These are phyloP conservation scores for Garcia nutans DNA, from an alignment of 345 rosid species.

Conservation along the genomic window DNA sequence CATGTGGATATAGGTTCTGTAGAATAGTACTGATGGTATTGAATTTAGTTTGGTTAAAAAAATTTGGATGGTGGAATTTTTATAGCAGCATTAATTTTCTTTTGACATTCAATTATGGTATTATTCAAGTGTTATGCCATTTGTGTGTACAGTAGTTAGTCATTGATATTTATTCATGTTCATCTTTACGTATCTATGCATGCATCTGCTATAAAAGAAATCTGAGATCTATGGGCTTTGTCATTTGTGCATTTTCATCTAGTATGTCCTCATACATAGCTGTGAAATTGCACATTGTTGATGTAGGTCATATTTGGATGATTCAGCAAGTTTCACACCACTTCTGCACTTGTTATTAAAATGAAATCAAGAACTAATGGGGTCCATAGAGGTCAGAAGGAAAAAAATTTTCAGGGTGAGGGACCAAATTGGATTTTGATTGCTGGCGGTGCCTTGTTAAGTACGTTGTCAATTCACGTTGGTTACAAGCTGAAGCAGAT, in stretches of 20 bases:
- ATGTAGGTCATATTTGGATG: constrained; percentile 60
- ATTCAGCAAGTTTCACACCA: constrained; percentile 24
- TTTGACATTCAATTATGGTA: no score
- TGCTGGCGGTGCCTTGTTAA: constrained; percentile 92
- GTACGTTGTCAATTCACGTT: constrained; percentile 85
- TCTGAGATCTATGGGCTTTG: not conserved
- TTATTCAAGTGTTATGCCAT: no score
- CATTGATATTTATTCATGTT: not conserved
- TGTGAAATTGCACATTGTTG: constrained; percentile 12
- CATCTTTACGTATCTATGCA: not conserved
- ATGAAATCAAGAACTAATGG: constrained; percentile 61
- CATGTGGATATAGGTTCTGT: not conserved
- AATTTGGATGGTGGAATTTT: not conserved
- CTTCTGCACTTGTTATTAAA: constrained; percentile 33
- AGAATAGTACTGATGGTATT: not conserved
- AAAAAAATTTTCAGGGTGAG: constrained; percentile 42
- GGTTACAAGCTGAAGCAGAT: constrained; percentile 86
- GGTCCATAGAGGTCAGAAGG: constrained; percentile 53
- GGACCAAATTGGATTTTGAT: constrained; percentile 92
- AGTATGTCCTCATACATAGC: not conserved
- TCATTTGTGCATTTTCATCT: constrained; percentile 3
- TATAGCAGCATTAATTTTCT: not conserved
- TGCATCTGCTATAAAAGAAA: not conserved
- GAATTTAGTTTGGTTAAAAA: not conserved
- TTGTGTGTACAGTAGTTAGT: no score